phyloP scores from a whole-genome alignment of 1,284 basidiomycete genomes.

The Phellinidium pouzarii region DNA sequence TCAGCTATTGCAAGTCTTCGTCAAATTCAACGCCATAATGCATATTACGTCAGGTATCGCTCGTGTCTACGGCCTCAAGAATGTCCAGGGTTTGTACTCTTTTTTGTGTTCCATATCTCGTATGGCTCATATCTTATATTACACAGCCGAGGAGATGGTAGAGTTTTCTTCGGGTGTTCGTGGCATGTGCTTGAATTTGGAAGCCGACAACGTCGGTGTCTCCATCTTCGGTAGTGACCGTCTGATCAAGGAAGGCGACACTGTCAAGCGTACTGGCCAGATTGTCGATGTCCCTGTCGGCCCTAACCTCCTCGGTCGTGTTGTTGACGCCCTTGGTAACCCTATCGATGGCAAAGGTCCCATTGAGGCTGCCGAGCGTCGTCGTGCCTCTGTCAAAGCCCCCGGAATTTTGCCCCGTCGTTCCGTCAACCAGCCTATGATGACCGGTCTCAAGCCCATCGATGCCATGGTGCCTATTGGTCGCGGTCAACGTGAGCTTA shows the following conservation, averaged over 20 bases:
- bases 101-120: slow-evolving; percentile 17
- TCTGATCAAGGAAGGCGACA: slow-evolving; percentile 99
- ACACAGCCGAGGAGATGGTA: slow-evolving; percentile 98
- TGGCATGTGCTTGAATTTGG: slow-evolving; percentile 99
- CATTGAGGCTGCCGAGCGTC: slow-evolving; percentile 87
- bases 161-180: slow-evolving; percentile 99
- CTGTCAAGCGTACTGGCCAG: slow-evolving; percentile 99
- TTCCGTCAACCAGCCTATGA: slow-evolving; percentile 99
- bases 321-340: slow-evolving; percentile 98
- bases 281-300: slow-evolving; percentile 99
- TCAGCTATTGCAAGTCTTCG: slow-evolving; percentile 6
- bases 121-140: slow-evolving; percentile 6
- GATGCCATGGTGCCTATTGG: slow-evolving; percentile 99
- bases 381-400: slow-evolving; percentile 96
- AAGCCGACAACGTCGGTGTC: slow-evolving; percentile 99
- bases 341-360: slow-evolving; percentile 99
- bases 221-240: slow-evolving; percentile 99
- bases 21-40: slow-evolving; percentile 4
- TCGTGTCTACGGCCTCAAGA: slow-evolving; percentile 92
- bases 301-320: slow-evolving; percentile 92
- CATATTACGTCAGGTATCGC: slow-evolving; percentile 95
- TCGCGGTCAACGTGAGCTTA: slow-evolving; percentile 99
- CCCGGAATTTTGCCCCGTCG: slow-evolving; percentile 98
- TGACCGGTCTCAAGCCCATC: slow-evolving; percentile 99
- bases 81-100: slow-evolving; percentile 75